phyloP scores from a whole-genome alignment of 2,329 filamentous ascomycete genomes.

The Ascochyta pisi region DNA sequence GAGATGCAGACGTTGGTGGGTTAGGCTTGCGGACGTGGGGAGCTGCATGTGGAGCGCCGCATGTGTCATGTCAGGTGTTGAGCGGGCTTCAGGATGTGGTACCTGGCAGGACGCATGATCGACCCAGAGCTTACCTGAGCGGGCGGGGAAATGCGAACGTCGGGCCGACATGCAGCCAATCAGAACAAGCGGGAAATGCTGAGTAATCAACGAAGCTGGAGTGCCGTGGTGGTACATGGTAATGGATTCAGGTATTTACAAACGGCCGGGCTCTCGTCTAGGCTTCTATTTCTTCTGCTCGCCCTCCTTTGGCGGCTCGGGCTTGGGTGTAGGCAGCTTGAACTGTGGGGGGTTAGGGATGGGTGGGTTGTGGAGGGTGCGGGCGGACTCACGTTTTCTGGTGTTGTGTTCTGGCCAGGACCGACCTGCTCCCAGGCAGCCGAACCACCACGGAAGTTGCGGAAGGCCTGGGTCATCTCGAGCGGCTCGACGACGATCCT shows the following conservation, averaged over 20 bases:
- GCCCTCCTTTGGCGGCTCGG: conserved; percentile 83
- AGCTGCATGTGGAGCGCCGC: conserved; percentile 8
- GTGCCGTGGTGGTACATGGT: conserved; percentile 16
- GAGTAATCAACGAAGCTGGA: conserved; percentile 2
- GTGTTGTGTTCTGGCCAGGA: conserved; percentile 76
- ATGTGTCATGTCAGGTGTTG: conserved; percentile 6
- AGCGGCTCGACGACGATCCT: conserved; percentile 97
- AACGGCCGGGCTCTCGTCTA: conserved; percentile 2
- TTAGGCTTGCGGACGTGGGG: background rate
- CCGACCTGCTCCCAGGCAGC: conserved; percentile 72
- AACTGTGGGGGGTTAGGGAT: conserved; percentile 60
- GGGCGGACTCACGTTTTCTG: conserved; percentile 66
- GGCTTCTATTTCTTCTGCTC: conserved; percentile 83
- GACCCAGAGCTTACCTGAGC: background rate
- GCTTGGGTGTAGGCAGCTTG: conserved; percentile 94
- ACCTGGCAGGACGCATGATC: conserved; percentile 2
- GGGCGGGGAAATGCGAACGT: conserved; percentile 8
- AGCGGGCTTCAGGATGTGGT: background rate
- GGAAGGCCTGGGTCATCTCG: conserved; percentile 96
- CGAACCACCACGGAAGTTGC: conserved; percentile 91
- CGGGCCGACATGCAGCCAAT: conserved; percentile 11
- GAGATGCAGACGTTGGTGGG: conserved; percentile 6
- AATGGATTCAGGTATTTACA: conserved; percentile 50
- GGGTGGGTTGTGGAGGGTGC: conserved; percentile 9
- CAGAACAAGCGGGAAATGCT: background rate